Evolutionary conservation across 2,329 filamentous ascomycete species (phyloP).

Genomic region (Alternaria conjuncta): DNA sequence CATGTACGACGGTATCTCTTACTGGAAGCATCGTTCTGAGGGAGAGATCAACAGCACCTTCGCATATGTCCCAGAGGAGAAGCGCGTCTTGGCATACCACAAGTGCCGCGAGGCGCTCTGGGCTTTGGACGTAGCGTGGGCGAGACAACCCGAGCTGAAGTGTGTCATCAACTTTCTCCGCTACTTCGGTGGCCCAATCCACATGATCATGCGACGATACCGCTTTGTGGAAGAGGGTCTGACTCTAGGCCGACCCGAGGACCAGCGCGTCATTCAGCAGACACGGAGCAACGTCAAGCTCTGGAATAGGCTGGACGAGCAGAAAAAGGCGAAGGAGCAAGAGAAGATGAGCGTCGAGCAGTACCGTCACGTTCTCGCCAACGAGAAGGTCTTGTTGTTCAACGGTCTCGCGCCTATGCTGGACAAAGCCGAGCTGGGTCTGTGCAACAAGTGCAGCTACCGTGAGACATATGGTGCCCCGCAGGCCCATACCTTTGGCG

Average conservation of each 20-base stretch:
- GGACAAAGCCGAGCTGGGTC: not conserved
- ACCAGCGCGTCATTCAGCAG: not conserved
- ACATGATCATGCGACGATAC: constrained; percentile 12
- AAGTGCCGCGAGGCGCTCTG: constrained; percentile 6
- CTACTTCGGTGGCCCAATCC: constrained; percentile 5
- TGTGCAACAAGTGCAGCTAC: not conserved
- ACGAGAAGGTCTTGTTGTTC: not conserved
- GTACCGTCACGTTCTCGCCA: not conserved
- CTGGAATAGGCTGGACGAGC: not conserved
- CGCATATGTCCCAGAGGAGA: constrained; percentile 31
- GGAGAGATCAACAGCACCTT: constrained; percentile 47
- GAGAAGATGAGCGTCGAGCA: not conserved
- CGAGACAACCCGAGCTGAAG: not conserved
- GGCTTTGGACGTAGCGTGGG: constrained; percentile 5
- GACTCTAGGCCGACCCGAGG: not conserved
- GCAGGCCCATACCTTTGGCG: not conserved
- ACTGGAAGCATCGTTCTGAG: constrained; percentile 45
- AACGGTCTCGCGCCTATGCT: not conserved
- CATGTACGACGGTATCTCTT: constrained; percentile 43
- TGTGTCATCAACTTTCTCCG: constrained; percentile 10
- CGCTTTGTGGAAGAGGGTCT: constrained; percentile 9
- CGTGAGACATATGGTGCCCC: not conserved
- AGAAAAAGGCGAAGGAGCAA: not conserved
- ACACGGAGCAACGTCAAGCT: constrained; percentile 2
- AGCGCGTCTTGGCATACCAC: constrained; percentile 25